phyloP scores from a whole-genome alignment of 2,329 filamentous ascomycete genomes.

The Monilinia aucupariae region DNA sequence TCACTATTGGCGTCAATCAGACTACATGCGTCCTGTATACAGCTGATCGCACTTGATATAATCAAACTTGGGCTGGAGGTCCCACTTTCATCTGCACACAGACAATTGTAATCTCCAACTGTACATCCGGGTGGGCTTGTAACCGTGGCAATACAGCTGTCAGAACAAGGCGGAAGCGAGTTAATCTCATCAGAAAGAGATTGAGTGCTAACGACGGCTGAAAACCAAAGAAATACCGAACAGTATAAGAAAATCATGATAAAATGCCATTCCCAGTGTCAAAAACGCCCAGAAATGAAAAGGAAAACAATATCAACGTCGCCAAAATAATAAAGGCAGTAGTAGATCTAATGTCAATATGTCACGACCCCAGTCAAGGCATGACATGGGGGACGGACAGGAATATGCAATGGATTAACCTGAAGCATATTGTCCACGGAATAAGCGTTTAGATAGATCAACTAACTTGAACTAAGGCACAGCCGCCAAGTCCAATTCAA shows the following conservation, averaged over 20 bases:
- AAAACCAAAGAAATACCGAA: constrained; percentile 3
- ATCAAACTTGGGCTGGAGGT: neutral
- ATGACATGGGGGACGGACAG: neutral
- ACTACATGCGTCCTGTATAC: constrained; percentile 17
- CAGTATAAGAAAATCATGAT: constrained; percentile 9
- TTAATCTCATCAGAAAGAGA: constrained; percentile 8
- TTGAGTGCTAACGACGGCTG: neutral
- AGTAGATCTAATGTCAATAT: neutral
- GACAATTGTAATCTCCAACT: constrained; percentile 7
- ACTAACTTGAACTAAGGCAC: no score
- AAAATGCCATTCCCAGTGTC: neutral
- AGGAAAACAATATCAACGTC: constrained; percentile 6
- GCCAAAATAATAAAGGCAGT: neutral
- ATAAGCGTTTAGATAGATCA: neutral
- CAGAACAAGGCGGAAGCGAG: constrained; percentile 13
- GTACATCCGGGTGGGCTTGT: constrained; percentile 5
- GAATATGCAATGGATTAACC: neutral
- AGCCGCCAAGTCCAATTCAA: neutral
- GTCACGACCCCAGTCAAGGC: neutral
- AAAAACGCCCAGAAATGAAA: neutral
- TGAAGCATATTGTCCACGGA: neutral
- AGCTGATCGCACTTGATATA: constrained; percentile 11
- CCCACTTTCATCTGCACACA: constrained; percentile 2
- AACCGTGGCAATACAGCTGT: constrained; percentile 3
- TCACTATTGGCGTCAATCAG: constrained; percentile 11